phyloP scores from a whole-genome alignment of 1,139 yeast species.

The Pichia kudriavzevii region DNA sequence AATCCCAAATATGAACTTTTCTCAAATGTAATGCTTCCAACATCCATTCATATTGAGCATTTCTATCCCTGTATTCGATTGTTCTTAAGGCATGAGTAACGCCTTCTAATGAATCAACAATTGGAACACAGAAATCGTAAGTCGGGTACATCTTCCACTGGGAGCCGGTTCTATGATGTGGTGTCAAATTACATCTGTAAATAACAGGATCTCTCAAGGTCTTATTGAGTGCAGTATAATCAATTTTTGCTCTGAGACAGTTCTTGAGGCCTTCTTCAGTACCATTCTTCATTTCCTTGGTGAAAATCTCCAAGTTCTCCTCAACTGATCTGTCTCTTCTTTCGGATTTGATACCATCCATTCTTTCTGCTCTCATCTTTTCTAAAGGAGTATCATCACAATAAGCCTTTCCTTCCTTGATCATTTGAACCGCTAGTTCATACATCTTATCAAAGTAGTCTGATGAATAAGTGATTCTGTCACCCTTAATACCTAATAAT shows the following conservation, averaged over 20 bases:
- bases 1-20: conserved; percentile 95
- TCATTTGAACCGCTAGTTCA: conserved; percentile 72
- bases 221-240: conserved; percentile 82
- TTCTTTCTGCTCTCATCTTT: conserved; percentile 95
- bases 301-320: conserved; percentile 78
- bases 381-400: conserved; percentile 94
- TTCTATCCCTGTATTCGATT: conserved; percentile 95
- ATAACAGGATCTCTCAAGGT: conserved; percentile 95
- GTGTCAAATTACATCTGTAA: conserved; percentile 91
- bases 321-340: conserved; percentile 89
- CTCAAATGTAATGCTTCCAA: conserved; percentile 71
- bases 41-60: conserved; percentile 97
- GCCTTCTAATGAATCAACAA: conserved; percentile 91
- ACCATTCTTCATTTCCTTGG: conserved; percentile 85
- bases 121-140: conserved; percentile 96
- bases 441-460: conserved; percentile 90
- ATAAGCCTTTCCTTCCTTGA: conserved; percentile 92
- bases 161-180: conserved; percentile 93
- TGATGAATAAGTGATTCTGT: conserved; percentile 77
- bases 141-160: conserved; percentile 95
- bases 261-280: conserved; percentile 83
- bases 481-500: conserved; percentile 87
- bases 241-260: conserved; percentile 94
- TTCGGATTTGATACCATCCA: conserved; percentile 86
- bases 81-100: conserved; percentile 97